phyloP scores from a whole-genome alignment of 2,329 filamentous ascomycete genomes.

The Pseudogymnoascus sp. region DNA sequence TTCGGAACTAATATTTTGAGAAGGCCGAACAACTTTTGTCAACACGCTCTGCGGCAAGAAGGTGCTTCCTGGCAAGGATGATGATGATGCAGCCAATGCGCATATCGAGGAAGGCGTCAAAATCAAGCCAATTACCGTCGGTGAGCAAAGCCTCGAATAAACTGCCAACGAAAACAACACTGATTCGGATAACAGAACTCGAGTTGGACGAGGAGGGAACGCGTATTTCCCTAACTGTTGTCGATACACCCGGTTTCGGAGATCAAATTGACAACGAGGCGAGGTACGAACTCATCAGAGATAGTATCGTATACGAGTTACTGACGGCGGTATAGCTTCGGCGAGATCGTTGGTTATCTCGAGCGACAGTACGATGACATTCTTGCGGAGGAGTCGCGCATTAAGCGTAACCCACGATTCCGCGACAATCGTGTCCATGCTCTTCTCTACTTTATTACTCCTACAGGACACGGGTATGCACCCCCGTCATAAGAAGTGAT shows the following conservation, averaged over 20 bases:
- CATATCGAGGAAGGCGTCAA: conserved; percentile 94
- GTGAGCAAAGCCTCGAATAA: conserved; percentile 44
- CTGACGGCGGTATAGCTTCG: conserved; percentile 56
- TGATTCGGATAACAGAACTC: conserved; percentile 53
- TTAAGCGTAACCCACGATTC: conserved; percentile 99
- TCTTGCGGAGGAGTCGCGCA: conserved; percentile 96
- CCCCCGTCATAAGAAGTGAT: not conserved
- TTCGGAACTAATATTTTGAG: conserved; percentile 16
- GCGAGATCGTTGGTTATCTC: conserved; percentile 95
- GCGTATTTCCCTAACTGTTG: conserved; percentile 94
- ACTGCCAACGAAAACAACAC: conserved; percentile 18
- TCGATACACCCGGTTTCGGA: conserved; percentile 96
- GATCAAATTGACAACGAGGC: conserved; percentile 99
- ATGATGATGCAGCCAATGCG: conserved; percentile 79
- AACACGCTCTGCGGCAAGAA: conserved; percentile 97
- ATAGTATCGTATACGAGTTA: conserved; percentile 15
- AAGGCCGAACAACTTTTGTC: conserved; percentile 96
- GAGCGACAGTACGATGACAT: conserved; percentile 99
- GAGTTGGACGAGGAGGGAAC: conserved; percentile 98
- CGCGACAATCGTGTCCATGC: conserved; percentile 98
- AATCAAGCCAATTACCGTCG: conserved; percentile 97
- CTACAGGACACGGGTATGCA: conserved; percentile 82
- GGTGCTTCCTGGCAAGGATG: conserved; percentile 85
- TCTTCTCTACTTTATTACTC: conserved; percentile 98
- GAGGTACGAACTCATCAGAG: conserved; percentile 49